These are phyloP conservation scores for Lactarius vividus DNA, from an alignment of 768 basidiomycete species.

Conservation along the genomic window DNA sequence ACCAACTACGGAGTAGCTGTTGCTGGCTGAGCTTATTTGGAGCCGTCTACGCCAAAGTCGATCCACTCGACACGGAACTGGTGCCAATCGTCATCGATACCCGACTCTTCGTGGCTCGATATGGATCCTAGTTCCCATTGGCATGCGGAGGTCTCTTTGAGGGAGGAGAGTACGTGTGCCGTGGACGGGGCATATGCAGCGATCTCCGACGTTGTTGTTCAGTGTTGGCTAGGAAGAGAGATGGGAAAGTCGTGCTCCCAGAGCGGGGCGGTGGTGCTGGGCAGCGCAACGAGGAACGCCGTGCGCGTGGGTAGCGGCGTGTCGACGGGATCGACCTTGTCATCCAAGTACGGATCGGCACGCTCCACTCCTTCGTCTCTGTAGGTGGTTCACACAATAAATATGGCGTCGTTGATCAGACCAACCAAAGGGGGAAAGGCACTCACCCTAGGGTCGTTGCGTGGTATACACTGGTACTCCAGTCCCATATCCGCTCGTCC, in stretches of 20 bases:
- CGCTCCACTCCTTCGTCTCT: slow-evolving; percentile 10
- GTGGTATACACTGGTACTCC: slow-evolving; percentile 10
- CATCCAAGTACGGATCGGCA: background rate
- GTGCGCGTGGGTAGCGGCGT: background rate
- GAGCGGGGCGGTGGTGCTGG: background rate
- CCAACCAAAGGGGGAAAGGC: background rate
- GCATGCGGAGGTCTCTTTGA: background rate
- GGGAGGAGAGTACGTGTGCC: background rate
- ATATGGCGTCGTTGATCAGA: background rate
- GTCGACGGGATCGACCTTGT: slow-evolving; percentile 16
- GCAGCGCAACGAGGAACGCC: slow-evolving; percentile 1
- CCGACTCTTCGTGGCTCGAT: slow-evolving; percentile 6
- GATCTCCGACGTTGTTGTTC: slow-evolving; percentile 9
- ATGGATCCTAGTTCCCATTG: slow-evolving; percentile 10
- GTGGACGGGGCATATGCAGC: background rate
- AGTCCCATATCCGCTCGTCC: slow-evolving; percentile 23
- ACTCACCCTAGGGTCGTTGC: slow-evolving; percentile 16
- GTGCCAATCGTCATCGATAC: slow-evolving; percentile 18
- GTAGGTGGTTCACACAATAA: background rate
- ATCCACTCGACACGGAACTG: slow-evolving; percentile 28
- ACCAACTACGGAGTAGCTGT: background rate
- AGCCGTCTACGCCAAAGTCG: slow-evolving; percentile 7
- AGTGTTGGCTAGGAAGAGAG: background rate
- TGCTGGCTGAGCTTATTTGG: background rate
- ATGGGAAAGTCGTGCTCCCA: background rate